phyloP scores from a whole-genome alignment of 768 basidiomycete species.

The Termitomyces titanicus region DNA sequence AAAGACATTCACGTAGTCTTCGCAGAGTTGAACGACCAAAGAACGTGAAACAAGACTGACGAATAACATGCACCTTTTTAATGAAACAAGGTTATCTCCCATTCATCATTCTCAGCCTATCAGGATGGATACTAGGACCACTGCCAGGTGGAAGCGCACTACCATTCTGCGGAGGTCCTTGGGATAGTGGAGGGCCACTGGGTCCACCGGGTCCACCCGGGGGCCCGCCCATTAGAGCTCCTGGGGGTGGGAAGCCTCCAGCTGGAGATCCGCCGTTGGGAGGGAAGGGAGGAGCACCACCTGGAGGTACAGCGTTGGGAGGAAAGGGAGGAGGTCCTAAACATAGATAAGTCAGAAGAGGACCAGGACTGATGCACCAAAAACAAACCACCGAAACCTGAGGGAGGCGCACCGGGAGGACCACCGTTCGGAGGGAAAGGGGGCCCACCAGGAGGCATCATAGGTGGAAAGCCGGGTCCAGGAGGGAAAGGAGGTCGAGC shows the following conservation, averaged over 20 bases:
- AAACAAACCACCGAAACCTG: slow-evolving; percentile 44
- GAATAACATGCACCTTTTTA: slow-evolving; percentile 3
- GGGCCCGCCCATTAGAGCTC: slow-evolving; percentile 43
- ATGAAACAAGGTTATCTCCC: slow-evolving; percentile 18
- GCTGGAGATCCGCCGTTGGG: slow-evolving; percentile 5
- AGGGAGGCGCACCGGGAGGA: slow-evolving; percentile 41
- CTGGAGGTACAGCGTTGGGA: slow-evolving; percentile 3
- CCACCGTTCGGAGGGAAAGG: slow-evolving; percentile 68
- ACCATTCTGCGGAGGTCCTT: slow-evolving; percentile 24
- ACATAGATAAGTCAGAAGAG: background rate
- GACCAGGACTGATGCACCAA: background rate
- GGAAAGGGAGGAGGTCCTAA: slow-evolving; percentile 7
- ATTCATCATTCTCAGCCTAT: slow-evolving; percentile 78
- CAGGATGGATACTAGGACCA: slow-evolving; percentile 77
- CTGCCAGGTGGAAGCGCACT: slow-evolving; percentile 26
- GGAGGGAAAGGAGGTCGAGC: slow-evolving; percentile 73
- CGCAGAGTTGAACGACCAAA: background rate
- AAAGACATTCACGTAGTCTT: background rate
- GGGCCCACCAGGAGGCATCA: slow-evolving; percentile 54
- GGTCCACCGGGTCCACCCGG: slow-evolving; percentile 41
- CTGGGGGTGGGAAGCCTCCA: slow-evolving; percentile 37
- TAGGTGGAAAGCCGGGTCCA: slow-evolving; percentile 51
- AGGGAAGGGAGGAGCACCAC: slow-evolving; percentile 3
- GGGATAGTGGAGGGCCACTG: slow-evolving; percentile 31
- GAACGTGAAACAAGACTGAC: background rate